Base-by-base conservation (phyloP, 2,329 filamentous ascomycete genomes). In the Arthrobotrys pseudoclavata region DNA sequence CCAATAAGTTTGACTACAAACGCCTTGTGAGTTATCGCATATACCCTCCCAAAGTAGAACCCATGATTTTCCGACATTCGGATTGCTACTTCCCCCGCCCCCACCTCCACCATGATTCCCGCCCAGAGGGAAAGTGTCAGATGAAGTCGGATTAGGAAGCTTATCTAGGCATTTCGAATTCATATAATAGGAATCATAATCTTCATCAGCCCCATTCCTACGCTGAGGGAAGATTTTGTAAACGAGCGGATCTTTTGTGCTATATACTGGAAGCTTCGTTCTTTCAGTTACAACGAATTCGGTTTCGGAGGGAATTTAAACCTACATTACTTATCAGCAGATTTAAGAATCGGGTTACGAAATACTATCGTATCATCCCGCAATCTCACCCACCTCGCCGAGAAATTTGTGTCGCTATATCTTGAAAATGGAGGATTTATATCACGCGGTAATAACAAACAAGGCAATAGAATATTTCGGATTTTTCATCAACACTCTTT, bases 201-300 rank as follows among this genome's bases (percentile, higher is more conserved):
- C 53, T 4, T 60, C 53, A 15, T 40, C 53, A 12, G 53, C 53
- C 10, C 26, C 53, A 34, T 22, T 24, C 12, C 15, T 37, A 24
- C 52, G 34, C 10, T 57, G 24, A 1, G 52, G 52, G 52, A 57
- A 57, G 24, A 57, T 57, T 13, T 31, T 29, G 52, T 57, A 57
- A 37, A 57, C 52, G 7, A 57, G 31, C 2, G 52, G 52, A n/a
- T 57, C 52, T 24, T 1, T 15, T 15, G 20, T n/a, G 9, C 15
- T 50, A 7, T 50, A 15, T n/a, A 22, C 26, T 6, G 34, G 52
- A 18, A 37, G 12, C 10, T 26, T 57, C 6, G 12, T 37, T 13
- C 1, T 37, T 15, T 57, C 52, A 1, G 52, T 57, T 10, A 10
- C 7, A 37, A 57, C 34, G 52, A 57, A 6, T 57, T 57, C 12